These are phyloP conservation scores for Pholiota microspora DNA, from an alignment of 768 basidiomycete species.

Conservation along the genomic window DNA sequence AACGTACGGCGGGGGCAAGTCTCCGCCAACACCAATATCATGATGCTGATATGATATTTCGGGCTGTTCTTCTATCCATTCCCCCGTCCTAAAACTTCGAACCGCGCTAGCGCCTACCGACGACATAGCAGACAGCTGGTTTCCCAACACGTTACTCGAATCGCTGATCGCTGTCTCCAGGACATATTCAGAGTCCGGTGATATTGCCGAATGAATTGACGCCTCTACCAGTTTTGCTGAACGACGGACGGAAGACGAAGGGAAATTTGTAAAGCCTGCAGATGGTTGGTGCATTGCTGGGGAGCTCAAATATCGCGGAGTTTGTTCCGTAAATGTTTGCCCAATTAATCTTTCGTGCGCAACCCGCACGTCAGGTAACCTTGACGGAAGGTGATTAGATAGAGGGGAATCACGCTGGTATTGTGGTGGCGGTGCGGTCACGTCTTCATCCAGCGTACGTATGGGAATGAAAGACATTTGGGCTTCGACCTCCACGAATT, in stretches of 20 bases:
- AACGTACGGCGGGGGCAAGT: neutral
- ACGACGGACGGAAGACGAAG: neutral
- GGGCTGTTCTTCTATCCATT: neutral
- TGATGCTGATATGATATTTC: neutral
- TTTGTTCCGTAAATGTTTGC: neutral
- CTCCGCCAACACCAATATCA: neutral
- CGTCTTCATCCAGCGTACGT: neutral
- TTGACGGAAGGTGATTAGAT: too few relatives aligned
- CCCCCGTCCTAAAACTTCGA: neutral
- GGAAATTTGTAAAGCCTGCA: neutral
- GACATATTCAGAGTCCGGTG: slow-evolving; percentile 2
- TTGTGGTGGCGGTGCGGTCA: neutral
- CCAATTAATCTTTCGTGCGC: too few relatives aligned
- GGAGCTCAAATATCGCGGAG: neutral
- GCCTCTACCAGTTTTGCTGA: neutral
- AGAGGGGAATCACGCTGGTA: neutral
- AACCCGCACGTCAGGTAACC: too few relatives aligned
- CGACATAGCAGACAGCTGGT: neutral
- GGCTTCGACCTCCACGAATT: neutral
- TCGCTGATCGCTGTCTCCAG: neutral
- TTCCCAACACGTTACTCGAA: neutral
- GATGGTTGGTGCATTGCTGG: neutral
- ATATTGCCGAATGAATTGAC: neutral
- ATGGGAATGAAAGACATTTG: neutral
- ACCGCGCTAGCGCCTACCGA: neutral